Evolutionary conservation across 345 rosid genomes (phyloP), one percentile per base, ranked within the genome.

Genomic region (Eucalyptus cloeziana): DNA sequence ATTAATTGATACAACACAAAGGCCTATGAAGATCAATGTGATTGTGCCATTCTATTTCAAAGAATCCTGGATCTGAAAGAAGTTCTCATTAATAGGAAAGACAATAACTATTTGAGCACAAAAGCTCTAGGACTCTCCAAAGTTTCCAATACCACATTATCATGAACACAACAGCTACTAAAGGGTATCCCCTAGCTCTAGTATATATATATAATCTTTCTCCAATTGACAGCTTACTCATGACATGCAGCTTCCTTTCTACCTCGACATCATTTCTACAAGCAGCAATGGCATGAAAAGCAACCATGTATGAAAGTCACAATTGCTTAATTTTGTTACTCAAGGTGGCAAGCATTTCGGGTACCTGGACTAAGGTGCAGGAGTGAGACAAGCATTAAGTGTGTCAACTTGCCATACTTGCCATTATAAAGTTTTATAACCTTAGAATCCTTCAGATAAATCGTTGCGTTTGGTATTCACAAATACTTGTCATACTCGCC

Each of bases 391-490:
- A 56, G 62, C 62, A 56, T 56, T 24, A 56, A 56, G 62, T 56
- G 1, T 56, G 62, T 56, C 62, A 21, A 56, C 62, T 56, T 56
- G 27, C 60, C 58, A 52, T 52, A 52, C 25, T 52, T 52, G 2
- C 10, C 60, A 22, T 56, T 56, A 56, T 56, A 56, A 56, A 56
- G 30, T 56, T 56, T 56, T 56, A 56, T 56, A 56, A 56, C 62
- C 62, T 56, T 56, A 56, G 27, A 56, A 56, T 22, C 62, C 62
- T 56, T 56, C 13, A 56, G 62, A 56, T 56, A 56, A 56, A 56
- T 56, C 5, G 1, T 0, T 5, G 0, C 30, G 0, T 56, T 56
- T 56, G 62, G 27, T 56, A 56, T 56, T 56, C 27, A 22, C 12
- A 56, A 56, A 56, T 21, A 56, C 0, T 56, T 56, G 62, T 56